phyloP scores from a whole-genome alignment of 352 stramenopile species.

The Pythium dissotocum region DNA sequence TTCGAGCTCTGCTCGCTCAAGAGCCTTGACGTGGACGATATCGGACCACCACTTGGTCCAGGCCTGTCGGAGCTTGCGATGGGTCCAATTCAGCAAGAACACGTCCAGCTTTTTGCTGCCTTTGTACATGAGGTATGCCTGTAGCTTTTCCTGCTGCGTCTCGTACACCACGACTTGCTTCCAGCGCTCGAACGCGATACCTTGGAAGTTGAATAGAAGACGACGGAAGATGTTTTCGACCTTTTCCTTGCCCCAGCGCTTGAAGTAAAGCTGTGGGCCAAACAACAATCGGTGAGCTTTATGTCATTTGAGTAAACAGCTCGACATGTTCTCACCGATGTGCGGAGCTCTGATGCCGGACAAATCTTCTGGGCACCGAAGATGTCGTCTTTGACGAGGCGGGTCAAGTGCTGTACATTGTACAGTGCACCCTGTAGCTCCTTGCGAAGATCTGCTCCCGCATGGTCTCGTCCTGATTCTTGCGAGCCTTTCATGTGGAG shows the following conservation, averaged over 20 bases:
- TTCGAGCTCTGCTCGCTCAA: slow-evolving; percentile 50
- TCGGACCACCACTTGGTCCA: slow-evolving; percentile 73
- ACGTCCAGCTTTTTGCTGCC: slow-evolving; percentile 73
- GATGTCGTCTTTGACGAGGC: slow-evolving; percentile 76
- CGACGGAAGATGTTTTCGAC: slow-evolving; percentile 74
- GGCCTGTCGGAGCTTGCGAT: slow-evolving; percentile 61
- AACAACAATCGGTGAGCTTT: slow-evolving; percentile 4
- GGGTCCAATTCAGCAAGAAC: slow-evolving; percentile 70
- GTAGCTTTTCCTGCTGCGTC: slow-evolving; percentile 74
- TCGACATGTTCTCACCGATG: slow-evolving; percentile 31
- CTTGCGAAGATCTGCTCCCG: slow-evolving; percentile 34
- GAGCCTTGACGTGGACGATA: slow-evolving; percentile 49
- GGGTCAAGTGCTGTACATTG: slow-evolving; percentile 67
- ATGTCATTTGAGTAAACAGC: background rate
- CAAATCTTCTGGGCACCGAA: slow-evolving; percentile 70
- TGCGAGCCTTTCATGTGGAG: background rate
- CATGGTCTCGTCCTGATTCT: background rate
- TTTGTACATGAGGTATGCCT: slow-evolving; percentile 78
- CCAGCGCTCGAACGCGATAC: slow-evolving; percentile 65
- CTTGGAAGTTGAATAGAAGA: slow-evolving; percentile 67
- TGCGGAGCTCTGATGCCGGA: slow-evolving; percentile 55
- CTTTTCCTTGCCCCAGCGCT: slow-evolving; percentile 78
- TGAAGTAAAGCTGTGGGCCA: slow-evolving; percentile 58
- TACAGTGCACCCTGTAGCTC: slow-evolving; percentile 59
- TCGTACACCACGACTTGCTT: slow-evolving; percentile 46